These are phyloP conservation scores for Fusarium haematococcum DNA, from an alignment of 2,329 filamentous ascomycete genomes.

Conservation along the genomic window DNA sequence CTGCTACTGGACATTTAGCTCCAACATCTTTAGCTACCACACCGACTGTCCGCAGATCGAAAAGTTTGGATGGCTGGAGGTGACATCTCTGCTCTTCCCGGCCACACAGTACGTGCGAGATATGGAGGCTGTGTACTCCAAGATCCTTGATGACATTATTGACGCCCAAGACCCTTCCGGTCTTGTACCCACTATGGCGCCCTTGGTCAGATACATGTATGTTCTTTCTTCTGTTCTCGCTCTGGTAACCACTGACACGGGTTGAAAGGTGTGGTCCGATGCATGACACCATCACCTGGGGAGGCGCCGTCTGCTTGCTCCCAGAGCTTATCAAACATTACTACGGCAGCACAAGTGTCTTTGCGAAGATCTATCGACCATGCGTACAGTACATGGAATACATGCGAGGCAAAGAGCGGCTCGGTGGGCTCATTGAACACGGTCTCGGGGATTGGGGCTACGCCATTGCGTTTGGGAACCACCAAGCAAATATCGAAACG, in stretches of 20 bases:
- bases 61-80: constrained; percentile 62
- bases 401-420: constrained; percentile 52
- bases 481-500: constrained; percentile 59
- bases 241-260: constrained; percentile 1
- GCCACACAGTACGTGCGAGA: constrained; percentile 60
- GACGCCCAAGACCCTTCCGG: constrained; percentile 59
- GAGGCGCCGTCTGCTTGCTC: constrained; percentile 52
- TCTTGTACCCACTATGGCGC: constrained; percentile 60
- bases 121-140: constrained; percentile 59
- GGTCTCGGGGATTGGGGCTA: constrained; percentile 58
- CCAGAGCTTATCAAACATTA: constrained; percentile 53
- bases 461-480: constrained; percentile 56
- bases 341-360: constrained; percentile 53
- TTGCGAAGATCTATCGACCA: constrained; percentile 51
- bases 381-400: constrained; percentile 57
- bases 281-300: constrained; percentile 60
- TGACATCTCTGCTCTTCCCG: constrained; percentile 58
- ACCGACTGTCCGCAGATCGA: constrained; percentile 61
- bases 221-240: not conserved
- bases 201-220: constrained; percentile 58
- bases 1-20: constrained; percentile 58
- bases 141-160: constrained; percentile 60
- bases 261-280: constrained; percentile 55
- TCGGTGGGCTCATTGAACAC: constrained; percentile 56
- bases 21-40: constrained; percentile 59